A percentile compares a stretch with the other conserved stretches of the same genome.
phyloP scores from a whole-genome alignment of 1,284 basidiomycete genomes.

The Fomitopsis pinicola region DNA sequence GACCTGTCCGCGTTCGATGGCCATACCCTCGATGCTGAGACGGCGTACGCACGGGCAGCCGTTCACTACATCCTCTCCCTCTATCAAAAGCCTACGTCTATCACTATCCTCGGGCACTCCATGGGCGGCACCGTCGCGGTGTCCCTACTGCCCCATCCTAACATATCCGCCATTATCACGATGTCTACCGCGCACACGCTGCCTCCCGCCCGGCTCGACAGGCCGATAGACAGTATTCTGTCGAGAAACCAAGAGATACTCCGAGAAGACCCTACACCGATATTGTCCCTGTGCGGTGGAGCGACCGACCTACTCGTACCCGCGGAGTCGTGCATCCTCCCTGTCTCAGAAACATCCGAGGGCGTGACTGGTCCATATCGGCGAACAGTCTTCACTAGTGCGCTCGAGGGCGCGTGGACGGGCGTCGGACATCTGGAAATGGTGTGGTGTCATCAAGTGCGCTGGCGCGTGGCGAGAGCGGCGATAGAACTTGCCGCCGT shows the following conservation, averaged over 20 bases:
- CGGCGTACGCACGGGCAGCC: slow-evolving; percentile 69
- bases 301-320: slow-evolving; percentile 90
- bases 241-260: slow-evolving; percentile 34
- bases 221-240: slow-evolving; percentile 77
- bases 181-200: slow-evolving; percentile 92
- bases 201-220: slow-evolving; percentile 87
- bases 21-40: slow-evolving; percentile 82
- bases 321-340: slow-evolving; percentile 84
- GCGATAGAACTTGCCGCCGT: slow-evolving; percentile 63
- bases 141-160: slow-evolving; percentile 56
- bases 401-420: slow-evolving; percentile 88
- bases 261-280: slow-evolving; percentile 46
- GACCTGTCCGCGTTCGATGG: slow-evolving; percentile 97
- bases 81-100: slow-evolving; percentile 60
- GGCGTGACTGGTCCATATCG: slow-evolving; percentile 35
- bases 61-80: slow-evolving; percentile 75
- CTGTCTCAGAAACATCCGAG: slow-evolving; percentile 23
- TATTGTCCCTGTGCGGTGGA: slow-evolving; percentile 90
- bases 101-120: slow-evolving; percentile 89
- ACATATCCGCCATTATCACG: slow-evolving; percentile 83
- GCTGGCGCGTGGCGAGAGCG: slow-evolving; percentile 81
- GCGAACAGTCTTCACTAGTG: slow-evolving; percentile 81
- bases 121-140: slow-evolving; percentile 98
- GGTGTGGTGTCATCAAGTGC: slow-evolving; percentile 98
- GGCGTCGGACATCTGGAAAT: slow-evolving; percentile 95